Conservation (phyloP, 768 basidiomycete species). For the Chiua virens region DNA sequence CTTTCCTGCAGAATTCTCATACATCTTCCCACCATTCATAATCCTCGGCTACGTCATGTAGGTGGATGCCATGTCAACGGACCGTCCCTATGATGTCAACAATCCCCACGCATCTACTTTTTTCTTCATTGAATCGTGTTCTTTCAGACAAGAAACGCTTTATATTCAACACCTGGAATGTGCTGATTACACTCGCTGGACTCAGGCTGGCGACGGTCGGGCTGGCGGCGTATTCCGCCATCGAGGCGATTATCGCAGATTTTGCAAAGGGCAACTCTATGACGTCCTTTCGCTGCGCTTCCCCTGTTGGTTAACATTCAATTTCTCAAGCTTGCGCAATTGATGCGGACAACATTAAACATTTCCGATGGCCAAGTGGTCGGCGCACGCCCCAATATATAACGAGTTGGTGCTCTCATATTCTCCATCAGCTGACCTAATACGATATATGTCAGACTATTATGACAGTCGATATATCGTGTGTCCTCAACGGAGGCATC, state of each 20-base stretch:
- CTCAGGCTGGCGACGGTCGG: conserved; percentile 49
- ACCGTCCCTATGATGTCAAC: conserved; percentile 27
- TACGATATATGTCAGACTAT: too few species aligned
- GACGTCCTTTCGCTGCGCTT: conserved; percentile 54
- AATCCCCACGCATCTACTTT: conserved; percentile 24
- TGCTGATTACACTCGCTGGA: conserved; percentile 45
- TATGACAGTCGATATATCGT: too few species aligned
- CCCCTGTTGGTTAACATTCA: conserved; percentile 36
- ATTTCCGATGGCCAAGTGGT: too few species aligned
- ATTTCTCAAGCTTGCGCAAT: too few species aligned
- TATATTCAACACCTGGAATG: conserved; percentile 54
- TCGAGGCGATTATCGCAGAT: conserved; percentile 41
- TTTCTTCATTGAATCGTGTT: too few species aligned
- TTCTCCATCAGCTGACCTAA: too few species aligned
- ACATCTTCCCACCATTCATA: conserved; percentile 42
- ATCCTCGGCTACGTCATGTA: conserved; percentile 33
- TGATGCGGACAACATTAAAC: too few species aligned
- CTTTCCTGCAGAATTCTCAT: conserved; percentile 32
- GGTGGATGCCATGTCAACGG: conserved; percentile 22
- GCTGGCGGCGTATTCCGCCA: conserved; percentile 45
- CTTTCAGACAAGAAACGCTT: conserved; percentile 27
- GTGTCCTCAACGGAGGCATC: too few species aligned
- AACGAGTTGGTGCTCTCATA: too few species aligned
- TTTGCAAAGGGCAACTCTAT: conserved; percentile 42
- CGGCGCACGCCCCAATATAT: too few species aligned